Base-by-base conservation (phyloP, 2,329 filamentous ascomycete species). In the Colletotrichum sp. region DNA sequence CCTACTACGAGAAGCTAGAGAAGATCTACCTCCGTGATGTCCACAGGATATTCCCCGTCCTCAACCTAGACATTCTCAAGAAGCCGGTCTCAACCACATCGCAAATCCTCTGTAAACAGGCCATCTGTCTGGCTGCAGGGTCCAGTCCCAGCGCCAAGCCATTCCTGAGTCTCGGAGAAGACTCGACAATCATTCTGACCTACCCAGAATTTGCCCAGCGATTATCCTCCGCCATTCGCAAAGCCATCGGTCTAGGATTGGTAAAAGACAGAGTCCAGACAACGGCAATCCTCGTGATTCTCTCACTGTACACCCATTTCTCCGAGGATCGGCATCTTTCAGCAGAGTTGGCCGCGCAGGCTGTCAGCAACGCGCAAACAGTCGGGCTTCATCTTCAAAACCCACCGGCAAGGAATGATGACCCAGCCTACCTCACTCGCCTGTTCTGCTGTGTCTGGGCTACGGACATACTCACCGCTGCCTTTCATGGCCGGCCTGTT, bases 251-350 rank as follows among this genome's bases (percentile, higher is more conserved):
- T 18, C 63, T 74, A 8, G 72, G 69, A 1, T 18, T 74, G 8
- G 30, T 74, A 13, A 74, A 68, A 10, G 77, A 78, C 30, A 68
- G 76, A 28, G 63, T 78, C 18, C 76, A 72, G 34, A 52, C 73
- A 10, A 83, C 81, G 3, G 74, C 78, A 18, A 76, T 83, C 4
- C 86, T 87, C 58, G 78, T 84, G n/a, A 75, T 80, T 7, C 82
- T 86, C 32, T 83, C 83, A 2, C 61, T 78, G 1, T 74, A 69
- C 21, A 71, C 77, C 3, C 70, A 77, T 36, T 77, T 71, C 32
- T 74, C 73, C 36, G 64, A 64, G 16, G 77, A 78, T 38, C 76
- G 73, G 4, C 76, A 78, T 36, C 59, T 77, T 7, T 74, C 77
- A 12, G 69, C 75, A 16, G 77, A 78, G 21, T 56, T 78, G 21